Base-by-base conservation (phyloP, 1,284 basidiomycete species). In the Sparassis latifolia region DNA sequence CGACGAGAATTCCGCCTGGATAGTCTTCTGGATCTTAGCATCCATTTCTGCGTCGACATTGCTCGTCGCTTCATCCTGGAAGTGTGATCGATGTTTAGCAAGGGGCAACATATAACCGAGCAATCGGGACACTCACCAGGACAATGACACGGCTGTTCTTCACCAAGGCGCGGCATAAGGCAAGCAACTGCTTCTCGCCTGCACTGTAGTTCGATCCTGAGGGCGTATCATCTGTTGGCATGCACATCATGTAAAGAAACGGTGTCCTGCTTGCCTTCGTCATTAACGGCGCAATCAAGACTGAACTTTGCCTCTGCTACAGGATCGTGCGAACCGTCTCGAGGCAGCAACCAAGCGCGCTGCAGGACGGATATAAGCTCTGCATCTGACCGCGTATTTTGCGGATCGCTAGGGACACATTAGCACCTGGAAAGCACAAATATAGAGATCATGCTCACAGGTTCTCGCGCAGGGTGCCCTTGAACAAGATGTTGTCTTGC, bases 1-100 rank as follows among this genome's bases (percentile, higher is more conserved):
- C 1, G 69, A 56, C 1, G 78, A 70, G 59, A 91, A 89, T 58
- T 88, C 85, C 32, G 76, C 75, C 58, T 82, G 79, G 52, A 92
- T 89, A 0, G 87, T 89, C 29, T 73, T 71, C 56, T 89, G 88
- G 40, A 92, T 71, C 66, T 84, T 85, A 2, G 84, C 77, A 63
- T 92, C 89, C 31, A 86, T 91, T 60, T 89, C 88, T 30, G 86
- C 80, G 57, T 94, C 91, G 20, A 92, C 86, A 45, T 77, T 88
- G n/a, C 86, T 88, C 1, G 89, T 92, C 0, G 89, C 88, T 65
- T 91, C 86, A 57, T 85, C 84, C 75, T 79, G 55, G 20, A 20
- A 20, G 20, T 20, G 2, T 29, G 41, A 3, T 2, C n/a, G 5
- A 30, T n/a, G 20, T 12, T 2, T n/a, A 43, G 28, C 33, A 30